Evolutionary conservation across 352 stramenopile species (phyloP).

Genomic region (Phytophthora sp.): DNA sequence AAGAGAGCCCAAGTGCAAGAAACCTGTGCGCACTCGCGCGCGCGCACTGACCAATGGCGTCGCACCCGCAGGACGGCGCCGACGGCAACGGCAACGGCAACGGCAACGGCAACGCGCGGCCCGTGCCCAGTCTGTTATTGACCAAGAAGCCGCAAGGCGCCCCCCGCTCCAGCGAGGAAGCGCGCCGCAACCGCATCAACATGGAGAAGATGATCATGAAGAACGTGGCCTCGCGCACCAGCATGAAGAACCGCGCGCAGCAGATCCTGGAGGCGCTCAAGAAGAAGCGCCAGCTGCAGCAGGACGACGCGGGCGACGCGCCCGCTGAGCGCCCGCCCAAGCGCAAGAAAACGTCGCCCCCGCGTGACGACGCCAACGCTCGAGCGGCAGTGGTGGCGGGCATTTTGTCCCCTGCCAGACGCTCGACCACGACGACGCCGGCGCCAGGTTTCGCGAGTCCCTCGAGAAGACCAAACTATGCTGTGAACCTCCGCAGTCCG

Average conservation of each 20-base stretch:
- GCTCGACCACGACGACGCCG: not conserved
- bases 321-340: slow-evolving; percentile 28
- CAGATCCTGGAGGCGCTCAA: slow-evolving; percentile 81
- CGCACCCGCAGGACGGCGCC: slow-evolving; percentile 7
- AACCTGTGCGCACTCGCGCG: slow-evolving; percentile 6
- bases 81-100: slow-evolving; percentile 1
- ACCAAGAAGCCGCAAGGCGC: slow-evolving; percentile 17
- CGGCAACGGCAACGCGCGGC: not conserved
- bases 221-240: slow-evolving; percentile 65
- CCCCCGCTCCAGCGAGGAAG: slow-evolving; percentile 43
- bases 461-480: slow-evolving; percentile 8
- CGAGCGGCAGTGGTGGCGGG: slow-evolving; percentile 14
- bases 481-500: slow-evolving; percentile 28
- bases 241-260: slow-evolving; percentile 76
- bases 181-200: slow-evolving; percentile 70
- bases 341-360: slow-evolving; percentile 26
- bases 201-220: slow-evolving; percentile 91
- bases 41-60: slow-evolving; percentile 21
- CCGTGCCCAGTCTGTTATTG: not conserved
- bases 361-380: not conserved
- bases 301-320: slow-evolving; percentile 38
- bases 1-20: not conserved
- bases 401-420: slow-evolving; percentile 35
- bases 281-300: slow-evolving; percentile 55
- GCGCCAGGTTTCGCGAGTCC: slow-evolving; percentile 31